Evolutionary conservation across 768 basidiomycete species (phyloP), one percentile per base, ranked within the genome.

Genomic region (Lactarius trivialis): DNA sequence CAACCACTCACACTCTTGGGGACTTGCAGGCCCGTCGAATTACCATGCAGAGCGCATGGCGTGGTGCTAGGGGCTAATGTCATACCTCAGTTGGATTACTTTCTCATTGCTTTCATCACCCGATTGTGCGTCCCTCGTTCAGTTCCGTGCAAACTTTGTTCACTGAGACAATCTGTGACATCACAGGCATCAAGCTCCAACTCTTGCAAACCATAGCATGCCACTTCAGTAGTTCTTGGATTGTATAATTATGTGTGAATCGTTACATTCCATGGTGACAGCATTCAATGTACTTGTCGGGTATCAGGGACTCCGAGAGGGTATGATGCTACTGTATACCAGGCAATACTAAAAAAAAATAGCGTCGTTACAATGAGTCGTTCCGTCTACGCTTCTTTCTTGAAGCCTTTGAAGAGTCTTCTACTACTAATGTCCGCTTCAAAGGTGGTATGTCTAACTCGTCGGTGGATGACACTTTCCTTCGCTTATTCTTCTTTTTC

Each of bases 41-140:
- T 66, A 85, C 91, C 19, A 82, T 93, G 84, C 91, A 93, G 73
- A 93, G 91, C 66, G 91, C 91, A 48, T 93, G 91, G 91, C 82
- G 91, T 71, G 80, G 86, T 68, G 77, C 81, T 45, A 79, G 84
- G 60, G 81, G 78, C 70, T 88, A 70, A 21, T 37, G 53, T 53
- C 34, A 54, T 64, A 45, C 61, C 45, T 65, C 51, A 34, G 53
- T 59, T 55, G 54, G 62, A 37, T 49, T 33, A 57, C 30, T 55
- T 45, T 60, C 49, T 36, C 43, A 43, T 60, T 48, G 48, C 32
- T 60, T 51, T 64, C 57, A 26, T 58, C 28, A 54, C 50, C 48
- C 37, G 43, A 55, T 36, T 51, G 56, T 65, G 36, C 15, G 60
- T 55, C 32, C 9, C 48, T 8, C 14, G 45, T 28, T 34, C n/a